These are phyloP conservation scores for Zymoseptoria crescenta DNA, from an alignment of 2,329 filamentous ascomycete species.

Conservation along the genomic window DNA sequence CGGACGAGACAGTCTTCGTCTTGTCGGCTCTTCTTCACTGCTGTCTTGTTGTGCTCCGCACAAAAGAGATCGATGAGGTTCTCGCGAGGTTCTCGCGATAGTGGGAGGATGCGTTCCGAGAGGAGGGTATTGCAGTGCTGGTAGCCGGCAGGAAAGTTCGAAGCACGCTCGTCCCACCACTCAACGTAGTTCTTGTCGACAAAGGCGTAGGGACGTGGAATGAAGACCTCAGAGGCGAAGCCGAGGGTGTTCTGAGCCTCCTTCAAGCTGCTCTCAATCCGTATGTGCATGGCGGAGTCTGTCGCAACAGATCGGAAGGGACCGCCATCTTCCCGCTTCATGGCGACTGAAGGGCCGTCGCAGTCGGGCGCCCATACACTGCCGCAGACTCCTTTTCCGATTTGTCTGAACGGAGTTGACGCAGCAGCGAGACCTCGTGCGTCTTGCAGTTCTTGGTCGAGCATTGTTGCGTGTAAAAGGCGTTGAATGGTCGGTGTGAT, in stretches of 20 bases:
- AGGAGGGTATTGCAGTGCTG: not conserved
- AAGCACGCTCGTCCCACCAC: not conserved
- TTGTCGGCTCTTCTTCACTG: slow-evolving; percentile 2
- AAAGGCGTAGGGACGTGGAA: not conserved
- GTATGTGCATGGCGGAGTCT: slow-evolving; percentile 3
- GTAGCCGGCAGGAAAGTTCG: not conserved
- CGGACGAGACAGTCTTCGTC: slow-evolving; percentile 40
- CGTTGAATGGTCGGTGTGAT: too few relatives aligned
- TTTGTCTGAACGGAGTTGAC: not conserved
- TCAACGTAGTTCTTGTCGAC: not conserved
- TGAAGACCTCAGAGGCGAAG: not conserved
- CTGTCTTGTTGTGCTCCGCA: not conserved
- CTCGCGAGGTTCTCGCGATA: not conserved
- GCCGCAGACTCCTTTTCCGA: slow-evolving; percentile 7
- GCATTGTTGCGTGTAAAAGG: not conserved
- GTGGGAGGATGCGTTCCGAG: not conserved
- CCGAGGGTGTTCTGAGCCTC: not conserved
- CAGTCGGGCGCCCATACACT: slow-evolving; percentile 4
- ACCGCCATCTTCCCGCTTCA: slow-evolving; percentile 2
- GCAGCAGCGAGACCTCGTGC: not conserved
- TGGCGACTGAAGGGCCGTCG: not conserved
- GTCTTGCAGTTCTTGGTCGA: too few relatives aligned
- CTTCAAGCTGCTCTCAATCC: not conserved
- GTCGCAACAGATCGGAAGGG: not conserved
- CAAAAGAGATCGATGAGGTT: slow-evolving; percentile 10